These are phyloP conservation scores for Suhomyces panamericanus DNA, from an alignment of 1,139 yeast genomes.

Conservation along the genomic window DNA sequence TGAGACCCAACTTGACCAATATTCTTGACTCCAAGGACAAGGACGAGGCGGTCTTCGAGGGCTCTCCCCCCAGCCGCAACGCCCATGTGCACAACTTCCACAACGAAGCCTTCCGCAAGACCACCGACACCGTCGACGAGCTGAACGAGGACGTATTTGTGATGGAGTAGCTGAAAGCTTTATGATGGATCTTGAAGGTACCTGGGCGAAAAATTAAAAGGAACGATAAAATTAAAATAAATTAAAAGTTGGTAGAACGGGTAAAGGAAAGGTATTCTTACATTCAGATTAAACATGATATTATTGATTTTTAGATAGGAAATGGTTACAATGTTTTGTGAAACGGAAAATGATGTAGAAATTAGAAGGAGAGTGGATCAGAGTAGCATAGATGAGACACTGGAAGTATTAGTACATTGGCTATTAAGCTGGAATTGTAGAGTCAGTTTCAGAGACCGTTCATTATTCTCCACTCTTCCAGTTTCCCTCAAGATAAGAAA, in stretches of 20 bases:
- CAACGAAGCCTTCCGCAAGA: conserved; percentile 16
- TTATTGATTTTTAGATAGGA: background rate
- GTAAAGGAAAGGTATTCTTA: background rate
- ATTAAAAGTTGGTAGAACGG: conserved; percentile 1
- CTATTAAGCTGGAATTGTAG: too few relatives aligned
- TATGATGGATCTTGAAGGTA: too few relatives aligned
- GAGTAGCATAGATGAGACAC: too few relatives aligned
- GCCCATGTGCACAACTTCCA: conserved; percentile 3
- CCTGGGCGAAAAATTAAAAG: too few relatives aligned
- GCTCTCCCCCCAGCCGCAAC: background rate
- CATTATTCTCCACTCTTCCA: too few relatives aligned
- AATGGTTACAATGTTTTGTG: background rate
- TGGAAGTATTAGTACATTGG: too few relatives aligned
- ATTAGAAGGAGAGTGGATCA: too few relatives aligned
- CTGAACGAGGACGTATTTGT: conserved; percentile 31
- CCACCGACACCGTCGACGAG: conserved; percentile 3
- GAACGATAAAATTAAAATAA: background rate
- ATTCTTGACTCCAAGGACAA: conserved; percentile 10
- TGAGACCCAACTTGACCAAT: conserved; percentile 32
- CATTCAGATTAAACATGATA: background rate
- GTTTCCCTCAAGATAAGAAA: too few relatives aligned
- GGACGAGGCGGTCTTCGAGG: conserved; percentile 2
- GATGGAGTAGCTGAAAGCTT: conserved; percentile 32
- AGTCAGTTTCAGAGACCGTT: too few relatives aligned
- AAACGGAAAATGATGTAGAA: background rate